Evolutionary conservation across 2,329 filamentous ascomycete genomes (phyloP).

Genomic region (Stagonosporopsis tanaceti): DNA sequence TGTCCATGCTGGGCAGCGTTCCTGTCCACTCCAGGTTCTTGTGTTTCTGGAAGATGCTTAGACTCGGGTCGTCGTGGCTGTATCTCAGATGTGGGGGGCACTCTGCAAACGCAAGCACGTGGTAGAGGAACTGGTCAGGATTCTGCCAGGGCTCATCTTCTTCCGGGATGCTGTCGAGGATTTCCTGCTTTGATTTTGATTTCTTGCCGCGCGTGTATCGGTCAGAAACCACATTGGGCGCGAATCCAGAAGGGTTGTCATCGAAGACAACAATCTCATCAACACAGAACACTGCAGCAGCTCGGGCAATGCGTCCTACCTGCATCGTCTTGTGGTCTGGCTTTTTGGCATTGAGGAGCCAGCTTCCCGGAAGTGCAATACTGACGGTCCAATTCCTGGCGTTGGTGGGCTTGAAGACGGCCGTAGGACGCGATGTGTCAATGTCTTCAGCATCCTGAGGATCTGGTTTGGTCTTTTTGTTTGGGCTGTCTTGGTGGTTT

Average conservation of each 20-base stretch:
- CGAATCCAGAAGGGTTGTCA: constrained; percentile 62
- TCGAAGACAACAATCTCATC: constrained; percentile 87
- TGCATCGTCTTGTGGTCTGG: constrained; percentile 78
- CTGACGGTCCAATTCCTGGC: constrained; percentile 78
- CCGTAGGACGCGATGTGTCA: constrained; percentile 72
- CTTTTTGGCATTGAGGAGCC: constrained; percentile 69
- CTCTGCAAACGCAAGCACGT: constrained; percentile 82
- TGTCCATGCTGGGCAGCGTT: constrained; percentile 77
- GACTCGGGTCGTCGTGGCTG: constrained; percentile 55
- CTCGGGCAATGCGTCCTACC: constrained; percentile 79
- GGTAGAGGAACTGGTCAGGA: constrained; percentile 80
- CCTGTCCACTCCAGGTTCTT: constrained; percentile 79
- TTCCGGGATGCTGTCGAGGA: constrained; percentile 45
- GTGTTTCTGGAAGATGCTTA: constrained; percentile 77
- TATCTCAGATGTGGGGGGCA: constrained; percentile 76
- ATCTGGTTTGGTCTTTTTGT: constrained; percentile 29
- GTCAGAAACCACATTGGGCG: constrained; percentile 31
- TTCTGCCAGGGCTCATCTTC: constrained; percentile 68
- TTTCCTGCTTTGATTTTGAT: constrained; percentile 51
- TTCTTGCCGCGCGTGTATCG: constrained; percentile 33
- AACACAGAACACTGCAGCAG: constrained; percentile 81
- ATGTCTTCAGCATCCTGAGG: constrained; percentile 27
- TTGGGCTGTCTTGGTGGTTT: constrained; percentile 16
- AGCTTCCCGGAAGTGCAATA: constrained; percentile 79
- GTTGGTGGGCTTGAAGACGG: constrained; percentile 70